Conservation (phyloP, 306 rosid species). For the Purshia tridentata region DNA sequence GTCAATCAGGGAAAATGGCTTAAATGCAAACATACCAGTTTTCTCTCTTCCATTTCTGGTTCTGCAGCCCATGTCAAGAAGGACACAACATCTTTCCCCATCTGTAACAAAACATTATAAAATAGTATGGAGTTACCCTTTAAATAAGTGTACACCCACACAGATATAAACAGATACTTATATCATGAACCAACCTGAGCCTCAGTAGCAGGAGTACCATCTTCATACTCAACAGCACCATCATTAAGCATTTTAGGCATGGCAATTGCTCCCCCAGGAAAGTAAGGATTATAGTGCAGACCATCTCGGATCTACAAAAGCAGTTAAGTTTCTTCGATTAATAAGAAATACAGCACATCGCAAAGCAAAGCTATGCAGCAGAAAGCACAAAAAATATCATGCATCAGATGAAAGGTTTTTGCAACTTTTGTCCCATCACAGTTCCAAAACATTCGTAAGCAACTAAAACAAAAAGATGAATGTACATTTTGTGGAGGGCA, state of each 20-base stretch:
- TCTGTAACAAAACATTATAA: conserved; percentile 45
- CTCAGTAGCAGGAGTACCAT: conserved; percentile 91
- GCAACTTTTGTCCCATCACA: background rate
- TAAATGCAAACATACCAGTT: conserved; percentile 54
- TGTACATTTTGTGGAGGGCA: background rate
- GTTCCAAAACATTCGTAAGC: background rate
- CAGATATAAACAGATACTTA: background rate
- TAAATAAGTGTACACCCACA: background rate
- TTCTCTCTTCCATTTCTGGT: conserved; percentile 99
- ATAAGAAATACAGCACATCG: conserved; percentile 1
- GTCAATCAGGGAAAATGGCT: background rate
- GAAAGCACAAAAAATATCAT: background rate
- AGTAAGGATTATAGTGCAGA: conserved; percentile 90
- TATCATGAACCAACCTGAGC: conserved; percentile 57
- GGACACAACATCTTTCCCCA: conserved; percentile 93
- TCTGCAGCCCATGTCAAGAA: conserved; percentile 96
- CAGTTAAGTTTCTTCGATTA: conserved; percentile 13
- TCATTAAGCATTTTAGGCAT: conserved; percentile 99
- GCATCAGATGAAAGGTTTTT: background rate
- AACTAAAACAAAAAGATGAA: background rate
- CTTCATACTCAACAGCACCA: conserved; percentile 96
- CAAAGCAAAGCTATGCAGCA: background rate
- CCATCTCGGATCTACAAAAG: conserved; percentile 87
- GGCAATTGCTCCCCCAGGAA: conserved; percentile 99
- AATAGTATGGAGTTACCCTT: conserved; percentile 9